Conservation (phyloP, 139 green algal genomes). For the Chlorella sp. region DNA sequence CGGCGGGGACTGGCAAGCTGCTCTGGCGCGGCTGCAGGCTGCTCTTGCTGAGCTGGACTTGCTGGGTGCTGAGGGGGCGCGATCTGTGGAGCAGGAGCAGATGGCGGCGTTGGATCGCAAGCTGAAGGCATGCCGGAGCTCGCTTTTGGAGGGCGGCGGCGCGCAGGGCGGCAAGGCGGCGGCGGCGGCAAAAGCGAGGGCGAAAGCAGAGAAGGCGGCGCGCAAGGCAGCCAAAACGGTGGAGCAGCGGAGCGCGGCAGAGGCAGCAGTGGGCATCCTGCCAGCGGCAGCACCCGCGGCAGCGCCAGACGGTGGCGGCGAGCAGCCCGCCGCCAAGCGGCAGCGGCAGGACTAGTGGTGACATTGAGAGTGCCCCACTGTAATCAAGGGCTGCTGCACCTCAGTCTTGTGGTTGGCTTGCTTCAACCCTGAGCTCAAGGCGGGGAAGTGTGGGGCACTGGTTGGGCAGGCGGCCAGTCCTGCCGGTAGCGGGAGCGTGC, state of each 20-base stretch:
- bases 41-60: conserved; percentile 20
- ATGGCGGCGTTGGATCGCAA: conserved; percentile 5
- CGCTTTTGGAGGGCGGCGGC: background rate
- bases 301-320: background rate
- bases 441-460: no score
- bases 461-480: no score
- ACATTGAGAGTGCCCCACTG: background rate
- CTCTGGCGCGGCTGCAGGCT: conserved; percentile 4
- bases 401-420: no score
- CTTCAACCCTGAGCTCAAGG: no score
- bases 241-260: conserved; percentile 2
- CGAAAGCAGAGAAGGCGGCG: conserved; percentile 20
- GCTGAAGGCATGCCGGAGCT: conserved; percentile 33
- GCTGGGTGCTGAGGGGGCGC: conserved; percentile 21
- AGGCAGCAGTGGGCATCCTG: conserved; percentile 20
- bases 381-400: no score
- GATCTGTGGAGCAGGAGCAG: conserved; percentile 3
- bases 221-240: conserved; percentile 24
- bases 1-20: background rate
- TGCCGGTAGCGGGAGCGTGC: no score
- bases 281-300: background rate
- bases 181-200: conserved; percentile 28
- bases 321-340: conserved; percentile 20
- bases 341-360: background rate
- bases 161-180: background rate